A percentile compares a stretch with the other conserved stretches of the same genome.
These are phyloP conservation scores for Punica granatum DNA, from an alignment of 345 rosid species.

Conservation along the genomic window DNA sequence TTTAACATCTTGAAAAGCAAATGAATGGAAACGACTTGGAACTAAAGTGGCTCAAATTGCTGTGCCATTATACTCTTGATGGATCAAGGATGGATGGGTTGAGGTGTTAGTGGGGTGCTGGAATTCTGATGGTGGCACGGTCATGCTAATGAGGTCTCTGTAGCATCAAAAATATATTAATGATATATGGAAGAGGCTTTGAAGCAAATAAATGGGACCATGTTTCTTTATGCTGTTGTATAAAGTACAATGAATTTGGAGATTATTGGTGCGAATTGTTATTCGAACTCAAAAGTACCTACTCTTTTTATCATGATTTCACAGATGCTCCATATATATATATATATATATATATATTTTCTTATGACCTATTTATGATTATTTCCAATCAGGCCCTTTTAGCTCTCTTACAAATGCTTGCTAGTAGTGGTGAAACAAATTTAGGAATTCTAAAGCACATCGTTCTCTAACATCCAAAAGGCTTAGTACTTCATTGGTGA, in stretches of 20 bases:
- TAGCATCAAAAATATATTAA: neutral
- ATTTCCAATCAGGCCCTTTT: neutral
- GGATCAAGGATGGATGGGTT: neutral
- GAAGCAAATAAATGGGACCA: neutral
- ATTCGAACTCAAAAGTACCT: neutral
- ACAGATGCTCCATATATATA: too few relatives aligned
- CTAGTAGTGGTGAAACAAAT: neutral
- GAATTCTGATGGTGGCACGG: neutral
- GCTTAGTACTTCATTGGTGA: neutral
- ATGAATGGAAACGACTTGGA: neutral
- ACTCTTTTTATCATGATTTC: neutral
- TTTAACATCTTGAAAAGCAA: neutral
- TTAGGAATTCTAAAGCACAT: neutral
- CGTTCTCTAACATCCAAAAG: neutral
- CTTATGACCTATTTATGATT: neutral
- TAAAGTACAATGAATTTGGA: neutral
- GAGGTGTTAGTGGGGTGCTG: neutral
- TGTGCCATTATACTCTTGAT: neutral
- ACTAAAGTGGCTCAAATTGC: neutral
- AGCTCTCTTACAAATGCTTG: neutral
- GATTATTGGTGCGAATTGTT: neutral
- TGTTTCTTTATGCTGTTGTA: too few relatives aligned
- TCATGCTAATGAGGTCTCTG: neutral
- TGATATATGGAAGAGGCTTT: neutral
- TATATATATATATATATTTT: too few relatives aligned